A percentile compares a stretch with the other conserved stretches of the same genome.
These are phyloP conservation scores for Antitrichia curtipendula DNA, from an alignment of 225 moss, liverwort and hornwort species.

Conservation along the genomic window DNA sequence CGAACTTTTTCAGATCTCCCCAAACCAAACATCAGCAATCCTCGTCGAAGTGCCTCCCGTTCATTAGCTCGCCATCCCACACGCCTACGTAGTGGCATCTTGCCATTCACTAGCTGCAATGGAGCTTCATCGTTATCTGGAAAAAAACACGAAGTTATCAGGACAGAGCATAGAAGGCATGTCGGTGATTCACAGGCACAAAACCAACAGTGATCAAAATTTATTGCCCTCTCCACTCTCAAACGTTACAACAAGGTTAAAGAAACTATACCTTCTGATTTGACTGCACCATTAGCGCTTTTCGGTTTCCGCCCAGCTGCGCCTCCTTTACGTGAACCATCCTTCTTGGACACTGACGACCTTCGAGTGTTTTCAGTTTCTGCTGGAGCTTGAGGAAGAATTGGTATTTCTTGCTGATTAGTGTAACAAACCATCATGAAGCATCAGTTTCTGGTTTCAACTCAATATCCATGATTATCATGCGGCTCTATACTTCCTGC, in stretches of 20 bases:
- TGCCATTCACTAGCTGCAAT: constrained; percentile 38
- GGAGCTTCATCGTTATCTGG: constrained; percentile 44
- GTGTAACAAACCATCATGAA: constrained; percentile 49
- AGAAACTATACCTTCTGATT: constrained; percentile 22
- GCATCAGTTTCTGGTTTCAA: constrained; percentile 44
- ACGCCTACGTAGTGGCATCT: constrained; percentile 53
- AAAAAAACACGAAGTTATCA: not conserved
- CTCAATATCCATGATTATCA: constrained; percentile 37
- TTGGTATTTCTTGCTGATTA: constrained; percentile 60
- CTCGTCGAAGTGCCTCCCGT: constrained; percentile 65
- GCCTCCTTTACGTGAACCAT: constrained; percentile 32
- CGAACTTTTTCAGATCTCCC: constrained; percentile 69
- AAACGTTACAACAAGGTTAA: not conserved
- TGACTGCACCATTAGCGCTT: constrained; percentile 17
- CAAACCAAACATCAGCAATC: constrained; percentile 64
- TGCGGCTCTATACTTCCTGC: constrained; percentile 44
- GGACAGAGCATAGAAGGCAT: not conserved
- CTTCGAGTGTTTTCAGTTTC: constrained; percentile 38
- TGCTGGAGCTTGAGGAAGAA: constrained; percentile 54
- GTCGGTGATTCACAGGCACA: not conserved
- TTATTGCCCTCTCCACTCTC: not conserved
- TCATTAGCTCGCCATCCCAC: constrained; percentile 78
- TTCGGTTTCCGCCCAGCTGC: constrained; percentile 27
- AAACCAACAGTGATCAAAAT: not conserved
- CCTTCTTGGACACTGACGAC: constrained; percentile 28